phyloP scores from a whole-genome alignment of 306 rosid species.

The Biancaea sappan region DNA sequence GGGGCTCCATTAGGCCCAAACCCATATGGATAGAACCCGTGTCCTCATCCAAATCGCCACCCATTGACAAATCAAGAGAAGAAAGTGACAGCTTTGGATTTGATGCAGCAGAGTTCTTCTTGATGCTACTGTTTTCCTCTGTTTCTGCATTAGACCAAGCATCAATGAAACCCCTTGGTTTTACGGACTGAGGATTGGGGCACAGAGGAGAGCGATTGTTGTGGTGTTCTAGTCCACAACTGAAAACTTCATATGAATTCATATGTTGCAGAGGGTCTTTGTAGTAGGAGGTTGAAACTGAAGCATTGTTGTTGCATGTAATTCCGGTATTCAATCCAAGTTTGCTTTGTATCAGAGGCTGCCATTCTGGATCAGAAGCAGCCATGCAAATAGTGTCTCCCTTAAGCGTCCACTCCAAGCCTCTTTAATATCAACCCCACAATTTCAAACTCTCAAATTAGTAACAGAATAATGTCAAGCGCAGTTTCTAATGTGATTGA shows the following conservation, averaged over 20 bases:
- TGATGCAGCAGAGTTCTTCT: slow-evolving; percentile 36
- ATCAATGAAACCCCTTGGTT: slow-evolving; percentile 66
- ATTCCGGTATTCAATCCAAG: slow-evolving; percentile 42
- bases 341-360: slow-evolving; percentile 53
- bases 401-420: slow-evolving; percentile 67
- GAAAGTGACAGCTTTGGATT: slow-evolving; percentile 49
- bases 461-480: background rate
- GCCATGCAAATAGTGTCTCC: slow-evolving; percentile 50
- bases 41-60: slow-evolving; percentile 34
- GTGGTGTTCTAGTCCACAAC: slow-evolving; percentile 39
- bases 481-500: background rate
- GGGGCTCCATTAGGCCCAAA: slow-evolving; percentile 44
- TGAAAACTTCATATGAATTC: slow-evolving; percentile 43
- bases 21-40: slow-evolving; percentile 43
- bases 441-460: slow-evolving; percentile 26
- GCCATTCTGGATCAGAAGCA: slow-evolving; percentile 56
- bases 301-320: slow-evolving; percentile 28
- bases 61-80: slow-evolving; percentile 66
- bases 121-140: slow-evolving; percentile 30
- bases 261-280: slow-evolving; percentile 42
- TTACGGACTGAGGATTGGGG: slow-evolving; percentile 43
- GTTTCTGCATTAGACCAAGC: slow-evolving; percentile 66
- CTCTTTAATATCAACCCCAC: slow-evolving; percentile 41
- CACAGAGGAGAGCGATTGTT: slow-evolving; percentile 34
- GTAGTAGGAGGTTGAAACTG: slow-evolving; percentile 15